Conservation (phyloP, 495 filamentous ascomycete species). For the Penicillium argentinense region DNA sequence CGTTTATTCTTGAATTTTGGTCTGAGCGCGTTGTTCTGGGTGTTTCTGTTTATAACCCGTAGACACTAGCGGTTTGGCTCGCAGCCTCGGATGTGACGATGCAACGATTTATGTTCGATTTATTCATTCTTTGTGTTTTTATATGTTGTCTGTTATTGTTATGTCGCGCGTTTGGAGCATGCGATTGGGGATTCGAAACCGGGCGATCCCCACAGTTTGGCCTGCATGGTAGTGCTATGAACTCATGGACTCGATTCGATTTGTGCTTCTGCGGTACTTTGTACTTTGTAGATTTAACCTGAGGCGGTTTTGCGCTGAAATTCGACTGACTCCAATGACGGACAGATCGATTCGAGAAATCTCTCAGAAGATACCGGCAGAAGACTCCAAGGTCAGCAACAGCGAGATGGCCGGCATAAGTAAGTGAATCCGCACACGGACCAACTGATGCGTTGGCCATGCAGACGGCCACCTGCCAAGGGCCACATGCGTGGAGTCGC, state of each 20-base stretch:
- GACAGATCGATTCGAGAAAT: no score
- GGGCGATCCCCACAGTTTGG: neutral
- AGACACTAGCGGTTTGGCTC: constrained; percentile 26
- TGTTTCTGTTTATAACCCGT: constrained; percentile 10
- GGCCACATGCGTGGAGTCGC: neutral
- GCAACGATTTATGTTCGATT: constrained; percentile 16
- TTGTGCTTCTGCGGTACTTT: no score
- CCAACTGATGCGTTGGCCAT: constrained; percentile 26
- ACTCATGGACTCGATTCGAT: no score
- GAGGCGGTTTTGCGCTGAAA: no score
- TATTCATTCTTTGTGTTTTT: neutral
- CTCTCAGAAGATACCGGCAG: neutral
- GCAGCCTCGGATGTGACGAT: constrained; percentile 22
- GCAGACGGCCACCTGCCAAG: constrained; percentile 21
- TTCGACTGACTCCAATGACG: no score
- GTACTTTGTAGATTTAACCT: no score
- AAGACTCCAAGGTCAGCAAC: neutral
- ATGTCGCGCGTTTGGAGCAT: constrained; percentile 16
- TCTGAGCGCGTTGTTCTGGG: constrained; percentile 2
- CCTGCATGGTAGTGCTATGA: no score
- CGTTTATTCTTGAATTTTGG: no score
- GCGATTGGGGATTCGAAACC: constrained; percentile 7
- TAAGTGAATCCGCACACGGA: constrained; percentile 20
- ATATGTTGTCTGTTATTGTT: no score
- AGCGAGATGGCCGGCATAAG: constrained; percentile 5